phyloP scores from a whole-genome alignment of 352 stramenopile species.

The Pythium volutum region DNA sequence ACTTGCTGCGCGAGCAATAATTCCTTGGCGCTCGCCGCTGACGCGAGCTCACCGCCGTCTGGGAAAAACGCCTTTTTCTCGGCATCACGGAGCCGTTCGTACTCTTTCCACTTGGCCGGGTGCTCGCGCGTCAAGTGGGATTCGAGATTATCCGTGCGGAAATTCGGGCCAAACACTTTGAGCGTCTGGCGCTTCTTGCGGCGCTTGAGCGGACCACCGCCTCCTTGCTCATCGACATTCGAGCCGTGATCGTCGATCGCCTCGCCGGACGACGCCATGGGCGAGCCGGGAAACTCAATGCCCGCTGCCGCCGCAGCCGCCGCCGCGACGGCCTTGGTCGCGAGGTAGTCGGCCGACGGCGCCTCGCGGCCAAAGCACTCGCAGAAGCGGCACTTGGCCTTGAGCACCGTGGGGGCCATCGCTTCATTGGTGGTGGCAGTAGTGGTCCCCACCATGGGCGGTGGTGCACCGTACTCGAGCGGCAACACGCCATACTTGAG shows the following conservation, averaged over 20 bases:
- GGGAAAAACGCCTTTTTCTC: slow-evolving; percentile 53
- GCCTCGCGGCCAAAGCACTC: slow-evolving; percentile 49
- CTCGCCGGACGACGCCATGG: slow-evolving; percentile 11
- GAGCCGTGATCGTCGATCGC: slow-evolving; percentile 23
- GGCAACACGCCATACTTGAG: slow-evolving; percentile 58
- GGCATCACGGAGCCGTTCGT: slow-evolving; percentile 40
- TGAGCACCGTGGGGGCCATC: slow-evolving; percentile 32
- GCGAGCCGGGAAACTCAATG: slow-evolving; percentile 26
- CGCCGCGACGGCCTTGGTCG: slow-evolving; percentile 19
- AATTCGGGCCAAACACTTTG: slow-evolving; percentile 57
- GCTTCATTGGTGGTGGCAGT: not conserved
- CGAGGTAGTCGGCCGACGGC: slow-evolving; percentile 13
- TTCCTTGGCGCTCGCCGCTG: slow-evolving; percentile 29
- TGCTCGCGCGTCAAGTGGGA: slow-evolving; percentile 51
- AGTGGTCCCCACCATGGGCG: not conserved
- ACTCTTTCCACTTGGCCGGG: slow-evolving; percentile 44
- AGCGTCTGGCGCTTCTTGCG: slow-evolving; percentile 59
- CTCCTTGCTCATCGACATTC: slow-evolving; percentile 15
- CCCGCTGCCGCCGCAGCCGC: slow-evolving; percentile 14
- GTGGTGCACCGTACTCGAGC: slow-evolving; percentile 32
- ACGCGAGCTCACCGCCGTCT: slow-evolving; percentile 15
- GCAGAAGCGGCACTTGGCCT: slow-evolving; percentile 61
- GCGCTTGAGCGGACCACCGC: slow-evolving; percentile 30
- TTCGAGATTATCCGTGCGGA: slow-evolving; percentile 57
- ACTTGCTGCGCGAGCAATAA: slow-evolving; percentile 22